Conservation (phyloP, 805 yeast species). For the Millerozyma miso region DNA sequence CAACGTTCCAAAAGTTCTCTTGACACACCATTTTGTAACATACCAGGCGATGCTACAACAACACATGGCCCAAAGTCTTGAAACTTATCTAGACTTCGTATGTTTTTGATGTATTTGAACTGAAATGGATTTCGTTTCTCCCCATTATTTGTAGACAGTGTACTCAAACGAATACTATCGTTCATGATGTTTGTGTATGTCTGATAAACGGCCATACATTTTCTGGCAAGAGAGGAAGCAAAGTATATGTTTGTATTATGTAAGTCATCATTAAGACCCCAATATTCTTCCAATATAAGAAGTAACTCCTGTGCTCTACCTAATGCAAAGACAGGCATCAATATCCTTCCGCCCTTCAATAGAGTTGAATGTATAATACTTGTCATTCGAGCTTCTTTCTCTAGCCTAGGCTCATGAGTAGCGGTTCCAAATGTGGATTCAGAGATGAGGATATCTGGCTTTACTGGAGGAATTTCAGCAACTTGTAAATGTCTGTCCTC, state of each 20-base stretch:
- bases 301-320: constrained; percentile 96
- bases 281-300: constrained; percentile 88
- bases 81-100: constrained; percentile 74
- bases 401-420: constrained; percentile 85
- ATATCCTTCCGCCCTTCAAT: constrained; percentile 82
- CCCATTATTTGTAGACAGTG: constrained; percentile 31
- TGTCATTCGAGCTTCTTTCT: constrained; percentile 78
- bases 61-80: constrained; percentile 96
- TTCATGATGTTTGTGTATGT: constrained; percentile 97
- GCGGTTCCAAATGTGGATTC: constrained; percentile 99
- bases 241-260: constrained; percentile 80
- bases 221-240: constrained; percentile 90
- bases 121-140: constrained; percentile 72
- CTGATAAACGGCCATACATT: constrained; percentile 96
- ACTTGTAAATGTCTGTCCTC: constrained; percentile 91
- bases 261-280: constrained; percentile 80
- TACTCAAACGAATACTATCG: constrained; percentile 74
- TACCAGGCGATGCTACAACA: constrained; percentile 95
- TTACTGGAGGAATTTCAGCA: constrained; percentile 86
- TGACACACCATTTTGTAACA: constrained; percentile 95
- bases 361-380: constrained; percentile 80
- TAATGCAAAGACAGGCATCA: constrained; percentile 91
- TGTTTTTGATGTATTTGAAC: constrained; percentile 77
- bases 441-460: constrained; percentile 86
- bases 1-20: constrained; percentile 88